These are phyloP conservation scores for Colletotrichum magnum DNA, from an alignment of 2,329 filamentous ascomycete genomes.

Conservation along the genomic window DNA sequence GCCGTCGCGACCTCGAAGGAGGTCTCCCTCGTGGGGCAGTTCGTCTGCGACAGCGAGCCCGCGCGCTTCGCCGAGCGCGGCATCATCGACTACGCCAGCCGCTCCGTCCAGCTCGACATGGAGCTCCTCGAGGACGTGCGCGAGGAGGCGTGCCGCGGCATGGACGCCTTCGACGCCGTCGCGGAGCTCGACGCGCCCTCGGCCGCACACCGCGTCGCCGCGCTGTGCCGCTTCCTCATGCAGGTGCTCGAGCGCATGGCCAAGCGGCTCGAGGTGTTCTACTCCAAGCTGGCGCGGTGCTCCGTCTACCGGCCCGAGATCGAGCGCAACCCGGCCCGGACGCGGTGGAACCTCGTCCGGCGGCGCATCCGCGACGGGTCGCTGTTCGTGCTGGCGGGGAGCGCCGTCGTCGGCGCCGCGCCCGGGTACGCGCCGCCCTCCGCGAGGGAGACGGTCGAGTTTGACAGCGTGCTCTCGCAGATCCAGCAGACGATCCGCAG, in stretches of 20 bases:
- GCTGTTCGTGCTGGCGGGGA: constrained; percentile 63
- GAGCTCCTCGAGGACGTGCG: constrained; percentile 67
- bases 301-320: constrained; percentile 66
- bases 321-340: constrained; percentile 66
- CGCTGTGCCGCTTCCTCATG: constrained; percentile 62
- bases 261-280: constrained; percentile 65
- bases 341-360: constrained; percentile 65
- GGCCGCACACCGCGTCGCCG: constrained; percentile 54
- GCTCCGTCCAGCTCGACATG: constrained; percentile 65
- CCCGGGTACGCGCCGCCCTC: constrained; percentile 46
- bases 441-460: constrained; percentile 55
- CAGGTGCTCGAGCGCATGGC: constrained; percentile 68
- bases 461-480: constrained; percentile 61
- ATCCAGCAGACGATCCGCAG: constrained; percentile 53
- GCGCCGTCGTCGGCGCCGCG: constrained; percentile 48
- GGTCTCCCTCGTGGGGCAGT: constrained; percentile 64
- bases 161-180: constrained; percentile 67
- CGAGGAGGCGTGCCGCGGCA: constrained; percentile 66
- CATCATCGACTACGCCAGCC: constrained; percentile 64
- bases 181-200: constrained; percentile 56
- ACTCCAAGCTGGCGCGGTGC: constrained; percentile 62
- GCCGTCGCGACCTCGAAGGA: constrained; percentile 63
- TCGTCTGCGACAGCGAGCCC: constrained; percentile 61
- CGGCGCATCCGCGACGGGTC: constrained; percentile 64
- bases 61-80: constrained; percentile 66